phyloP scores from a whole-genome alignment of 805 yeast genomes.

The Yamadazyma ubonensis region DNA sequence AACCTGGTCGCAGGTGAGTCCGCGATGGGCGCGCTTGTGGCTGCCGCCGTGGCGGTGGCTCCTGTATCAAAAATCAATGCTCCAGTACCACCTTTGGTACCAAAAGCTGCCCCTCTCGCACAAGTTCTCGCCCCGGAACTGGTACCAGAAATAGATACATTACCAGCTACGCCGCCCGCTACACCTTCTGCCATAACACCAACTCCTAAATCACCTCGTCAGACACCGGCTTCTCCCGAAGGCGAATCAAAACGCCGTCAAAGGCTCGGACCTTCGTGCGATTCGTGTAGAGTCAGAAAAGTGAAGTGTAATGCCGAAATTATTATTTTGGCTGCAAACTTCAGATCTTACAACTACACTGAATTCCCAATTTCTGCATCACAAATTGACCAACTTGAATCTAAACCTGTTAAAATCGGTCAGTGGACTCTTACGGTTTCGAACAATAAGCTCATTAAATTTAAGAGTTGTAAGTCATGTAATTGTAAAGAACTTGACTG shows the following conservation, averaged over 20 bases:
- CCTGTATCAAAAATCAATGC: neutral
- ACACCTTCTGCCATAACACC: neutral
- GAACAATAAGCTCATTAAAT: conserved; percentile 43
- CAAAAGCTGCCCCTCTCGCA: neutral
- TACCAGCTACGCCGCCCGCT: neutral
- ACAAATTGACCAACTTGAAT: conserved; percentile 3
- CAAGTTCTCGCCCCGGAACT: neutral
- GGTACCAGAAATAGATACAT: neutral
- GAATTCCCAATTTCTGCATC: conserved; percentile 5
- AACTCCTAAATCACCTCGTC: neutral
- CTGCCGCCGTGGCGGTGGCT: conserved; percentile 7
- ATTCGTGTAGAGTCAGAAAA: conserved; percentile 64
- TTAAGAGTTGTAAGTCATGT: conserved; percentile 58
- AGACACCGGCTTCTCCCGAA: neutral
- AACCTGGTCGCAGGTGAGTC: conserved; percentile 1
- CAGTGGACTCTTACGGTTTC: conserved; percentile 18
- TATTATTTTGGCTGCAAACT: conserved; percentile 27
- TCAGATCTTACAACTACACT: conserved; percentile 4
- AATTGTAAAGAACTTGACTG: conserved; percentile 46
- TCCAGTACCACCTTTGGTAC: too few species aligned
- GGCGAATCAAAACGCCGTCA: conserved; percentile 46
- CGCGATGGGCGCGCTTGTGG: conserved; percentile 9
- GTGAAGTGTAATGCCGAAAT: conserved; percentile 74
- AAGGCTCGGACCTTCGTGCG: conserved; percentile 74
- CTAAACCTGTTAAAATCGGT: neutral